phyloP scores from a whole-genome alignment of 148 eudicot genomes.

The Agrostemma githago region DNA sequence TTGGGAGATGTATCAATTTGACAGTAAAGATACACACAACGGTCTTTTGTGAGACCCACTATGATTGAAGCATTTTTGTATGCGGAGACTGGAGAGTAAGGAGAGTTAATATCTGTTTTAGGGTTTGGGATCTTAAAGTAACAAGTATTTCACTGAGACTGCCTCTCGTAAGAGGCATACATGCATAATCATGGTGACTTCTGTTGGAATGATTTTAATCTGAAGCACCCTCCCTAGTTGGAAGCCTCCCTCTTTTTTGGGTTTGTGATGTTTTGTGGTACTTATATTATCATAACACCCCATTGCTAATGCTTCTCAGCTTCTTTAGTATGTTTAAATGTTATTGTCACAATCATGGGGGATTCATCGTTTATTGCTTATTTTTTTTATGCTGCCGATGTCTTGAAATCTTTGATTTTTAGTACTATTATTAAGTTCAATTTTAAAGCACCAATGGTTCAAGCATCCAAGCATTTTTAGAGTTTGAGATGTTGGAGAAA shows the following conservation, averaged over 20 bases:
- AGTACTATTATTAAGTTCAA: not conserved
- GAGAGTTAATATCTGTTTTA: not conserved
- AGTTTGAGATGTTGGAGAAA: not conserved
- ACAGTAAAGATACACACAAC: not conserved
- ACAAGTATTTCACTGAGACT: not conserved
- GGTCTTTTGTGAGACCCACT: not conserved
- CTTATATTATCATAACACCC: not conserved
- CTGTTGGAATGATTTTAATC: not conserved
- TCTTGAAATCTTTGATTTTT: not conserved
- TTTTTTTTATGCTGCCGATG: not conserved
- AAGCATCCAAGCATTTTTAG: not conserved
- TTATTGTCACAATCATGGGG: not conserved
- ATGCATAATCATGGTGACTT: not conserved
- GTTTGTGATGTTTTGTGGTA: not conserved
- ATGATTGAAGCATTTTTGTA: not conserved
- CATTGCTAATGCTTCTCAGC: not conserved
- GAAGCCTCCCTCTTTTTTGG: not conserved
- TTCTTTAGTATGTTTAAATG: not conserved
- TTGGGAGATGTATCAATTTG: not conserved
- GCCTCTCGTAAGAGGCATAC: not conserved
- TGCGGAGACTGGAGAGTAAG: not conserved
- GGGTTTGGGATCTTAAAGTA: not conserved
- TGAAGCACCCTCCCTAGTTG: not conserved
- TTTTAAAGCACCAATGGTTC: not conserved
- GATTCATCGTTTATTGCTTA: not conserved